These are phyloP conservation scores for Microdochium nivale DNA, from an alignment of 2,329 filamentous ascomycete species.

Conservation along the genomic window DNA sequence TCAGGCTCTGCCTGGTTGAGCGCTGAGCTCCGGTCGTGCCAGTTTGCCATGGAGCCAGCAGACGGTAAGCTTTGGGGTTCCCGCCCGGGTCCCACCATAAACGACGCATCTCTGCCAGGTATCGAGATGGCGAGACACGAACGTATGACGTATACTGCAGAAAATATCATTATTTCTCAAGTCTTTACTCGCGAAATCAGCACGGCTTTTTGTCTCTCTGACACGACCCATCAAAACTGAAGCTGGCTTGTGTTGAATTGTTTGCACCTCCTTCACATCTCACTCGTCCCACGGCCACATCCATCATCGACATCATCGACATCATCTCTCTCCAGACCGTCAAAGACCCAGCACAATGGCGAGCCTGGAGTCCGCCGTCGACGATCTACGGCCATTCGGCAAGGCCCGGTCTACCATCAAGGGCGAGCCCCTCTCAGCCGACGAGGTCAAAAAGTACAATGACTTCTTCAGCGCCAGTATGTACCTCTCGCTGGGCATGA, in stretches of 20 bases:
- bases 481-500: conserved; percentile 72
- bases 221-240: no score
- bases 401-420: conserved; percentile 55
- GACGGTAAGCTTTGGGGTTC: neutral
- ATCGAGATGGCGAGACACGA: neutral
- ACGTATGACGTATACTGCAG: neutral
- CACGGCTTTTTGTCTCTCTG: no score
- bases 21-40: neutral
- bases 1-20: no score
- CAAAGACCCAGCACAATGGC: neutral
- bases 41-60: neutral
- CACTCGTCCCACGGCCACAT: no score
- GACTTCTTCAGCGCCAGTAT: conserved; percentile 68
- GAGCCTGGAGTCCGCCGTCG: conserved; percentile 22
- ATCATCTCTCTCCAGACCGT: no score
- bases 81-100: neutral
- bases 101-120: neutral
- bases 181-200: neutral
- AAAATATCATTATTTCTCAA: neutral
- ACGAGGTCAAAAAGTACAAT: conserved; percentile 61
- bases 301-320: no score
- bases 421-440: conserved; percentile 51
- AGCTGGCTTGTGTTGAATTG: no score
- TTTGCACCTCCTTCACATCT: neutral
- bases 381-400: conserved; percentile 57